Conservation (phyloP, 345 rosid species). For the Theobroma cacao region DNA sequence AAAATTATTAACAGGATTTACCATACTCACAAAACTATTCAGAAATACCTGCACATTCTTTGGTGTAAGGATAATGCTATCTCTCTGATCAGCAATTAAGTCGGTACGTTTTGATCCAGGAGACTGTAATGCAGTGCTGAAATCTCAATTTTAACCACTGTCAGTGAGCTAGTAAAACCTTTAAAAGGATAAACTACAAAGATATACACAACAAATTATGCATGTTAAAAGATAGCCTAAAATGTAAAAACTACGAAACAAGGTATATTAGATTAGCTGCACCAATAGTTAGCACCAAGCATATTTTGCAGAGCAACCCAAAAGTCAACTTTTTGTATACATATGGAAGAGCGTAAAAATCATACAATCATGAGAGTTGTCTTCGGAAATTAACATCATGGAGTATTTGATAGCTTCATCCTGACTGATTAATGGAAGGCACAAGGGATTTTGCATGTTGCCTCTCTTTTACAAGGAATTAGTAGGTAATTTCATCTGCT, state of each 20-base stretch:
- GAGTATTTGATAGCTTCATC: neutral
- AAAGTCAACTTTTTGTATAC: neutral
- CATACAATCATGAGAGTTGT: neutral
- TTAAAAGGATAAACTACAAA: constrained; percentile 1
- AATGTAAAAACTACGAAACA: neutral
- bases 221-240: neutral
- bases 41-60: constrained; percentile 94
- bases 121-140: constrained; percentile 61
- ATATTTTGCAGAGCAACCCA: neutral
- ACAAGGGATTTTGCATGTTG: neutral
- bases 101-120: constrained; percentile 85
- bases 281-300: neutral
- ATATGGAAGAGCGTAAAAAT: neutral
- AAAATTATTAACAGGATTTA: neutral
- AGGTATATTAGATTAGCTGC: neutral
- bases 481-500: neutral
- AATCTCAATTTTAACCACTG: constrained; percentile 37
- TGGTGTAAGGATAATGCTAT: constrained; percentile 72
- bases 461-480: neutral
- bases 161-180: neutral
- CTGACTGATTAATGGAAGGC: neutral
- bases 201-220: neutral
- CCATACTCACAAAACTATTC: constrained; percentile 8
- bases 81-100: constrained; percentile 63
- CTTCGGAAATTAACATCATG: neutral